These are phyloP conservation scores for Plasmodium gallinaceum DNA, from an alignment of 169 alveolate species.

Conservation along the genomic window DNA sequence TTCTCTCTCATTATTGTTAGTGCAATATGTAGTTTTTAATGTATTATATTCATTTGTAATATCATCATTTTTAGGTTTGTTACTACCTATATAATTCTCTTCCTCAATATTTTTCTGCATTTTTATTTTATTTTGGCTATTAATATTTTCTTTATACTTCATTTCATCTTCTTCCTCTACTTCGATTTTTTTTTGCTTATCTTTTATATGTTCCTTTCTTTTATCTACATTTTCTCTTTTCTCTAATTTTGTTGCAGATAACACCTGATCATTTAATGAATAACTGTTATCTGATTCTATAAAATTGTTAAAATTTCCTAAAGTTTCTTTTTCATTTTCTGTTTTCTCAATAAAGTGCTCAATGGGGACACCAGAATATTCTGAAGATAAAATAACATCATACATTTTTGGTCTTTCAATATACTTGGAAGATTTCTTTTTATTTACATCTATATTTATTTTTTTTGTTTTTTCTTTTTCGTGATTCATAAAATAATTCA, in stretches of 20 bases:
- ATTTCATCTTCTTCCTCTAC: neutral
- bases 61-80: neutral
- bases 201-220: neutral
- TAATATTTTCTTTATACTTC: neutral
- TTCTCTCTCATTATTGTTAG: neutral
- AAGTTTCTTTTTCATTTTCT: neutral
- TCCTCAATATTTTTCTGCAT: neutral
- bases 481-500: conserved; percentile 10
- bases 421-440: conserved; percentile 18
- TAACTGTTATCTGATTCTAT: conserved; percentile 5
- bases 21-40: conserved; percentile 1
- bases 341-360: conserved; percentile 67
- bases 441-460: conserved; percentile 14
- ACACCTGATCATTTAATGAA: neutral
- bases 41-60: neutral
- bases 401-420: conserved; percentile 71
- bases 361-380: conserved; percentile 64
- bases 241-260: neutral
- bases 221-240: neutral
- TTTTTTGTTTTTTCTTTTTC: conserved; percentile 1
- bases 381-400: conserved; percentile 72
- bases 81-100: neutral
- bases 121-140: neutral
- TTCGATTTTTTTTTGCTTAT: neutral
- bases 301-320: neutral